phyloP scores from a whole-genome alignment of 2,329 filamentous ascomycete species.

The Botrytis fabae region DNA sequence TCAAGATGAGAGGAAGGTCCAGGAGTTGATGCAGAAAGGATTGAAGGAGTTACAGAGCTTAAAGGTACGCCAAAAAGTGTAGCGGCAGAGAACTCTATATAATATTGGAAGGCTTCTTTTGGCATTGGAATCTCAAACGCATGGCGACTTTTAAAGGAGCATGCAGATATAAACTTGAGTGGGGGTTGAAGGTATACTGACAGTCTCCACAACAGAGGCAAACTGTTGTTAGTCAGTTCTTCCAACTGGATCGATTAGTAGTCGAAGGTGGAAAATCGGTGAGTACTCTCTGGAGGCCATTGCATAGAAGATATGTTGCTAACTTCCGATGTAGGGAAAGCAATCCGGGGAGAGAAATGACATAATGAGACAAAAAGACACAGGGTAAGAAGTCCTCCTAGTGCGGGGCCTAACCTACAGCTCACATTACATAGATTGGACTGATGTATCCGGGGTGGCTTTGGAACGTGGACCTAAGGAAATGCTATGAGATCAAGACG shows the following conservation, averaged over 20 bases:
- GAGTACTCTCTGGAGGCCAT: conserved; percentile 40
- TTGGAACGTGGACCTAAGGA: background rate
- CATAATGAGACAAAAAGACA: conserved; percentile 75
- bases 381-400: conserved; percentile 58
- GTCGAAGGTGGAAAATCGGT: conserved; percentile 85
- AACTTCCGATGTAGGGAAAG: conserved; percentile 56
- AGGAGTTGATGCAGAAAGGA: conserved; percentile 87
- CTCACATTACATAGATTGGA: conserved; percentile 19
- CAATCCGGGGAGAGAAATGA: conserved; percentile 65
- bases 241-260: conserved; percentile 85
- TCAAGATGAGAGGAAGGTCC: conserved; percentile 72
- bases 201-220: conserved; percentile 66
- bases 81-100: background rate
- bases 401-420: background rate
- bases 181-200: conserved; percentile 23
- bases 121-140: no score
- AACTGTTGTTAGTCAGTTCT: conserved; percentile 93
- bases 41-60: conserved; percentile 82
- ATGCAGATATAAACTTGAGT: conserved; percentile 2
- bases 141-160: background rate
- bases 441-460: conserved; percentile 7
- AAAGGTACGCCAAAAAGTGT: conserved; percentile 64
- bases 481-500: background rate
- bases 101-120: background rate
- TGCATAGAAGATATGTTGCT: conserved; percentile 9